These are phyloP conservation scores for Rosa chinensis DNA, from an alignment of 306 rosid genomes.

Conservation along the genomic window DNA sequence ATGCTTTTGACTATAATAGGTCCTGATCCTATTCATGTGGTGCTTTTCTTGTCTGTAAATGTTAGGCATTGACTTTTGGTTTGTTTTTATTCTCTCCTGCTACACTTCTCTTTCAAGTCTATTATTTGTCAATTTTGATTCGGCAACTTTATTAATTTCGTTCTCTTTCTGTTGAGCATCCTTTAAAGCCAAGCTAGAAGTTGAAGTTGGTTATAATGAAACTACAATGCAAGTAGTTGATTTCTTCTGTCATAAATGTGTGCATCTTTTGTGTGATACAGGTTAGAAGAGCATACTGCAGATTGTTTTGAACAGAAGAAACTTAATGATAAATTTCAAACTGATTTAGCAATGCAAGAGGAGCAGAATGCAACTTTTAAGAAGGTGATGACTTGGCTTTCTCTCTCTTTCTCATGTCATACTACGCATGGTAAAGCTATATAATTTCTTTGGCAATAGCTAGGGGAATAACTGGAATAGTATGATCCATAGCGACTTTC, in stretches of 20 bases:
- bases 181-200: neutral
- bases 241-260: neutral
- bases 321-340: constrained; percentile 48
- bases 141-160: neutral
- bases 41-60: neutral
- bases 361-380: constrained; percentile 61
- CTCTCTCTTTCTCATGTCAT: neutral
- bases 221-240: neutral
- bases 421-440: neutral
- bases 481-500: neutral
- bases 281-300: constrained; percentile 73
- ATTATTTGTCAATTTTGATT: neutral
- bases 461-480: neutral
- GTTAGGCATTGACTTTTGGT: constrained; percentile 3
- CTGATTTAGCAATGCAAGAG: constrained; percentile 55
- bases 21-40: neutral
- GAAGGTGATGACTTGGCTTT: constrained; percentile 43
- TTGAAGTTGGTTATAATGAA: neutral
- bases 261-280: constrained; percentile 45
- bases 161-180: neutral
- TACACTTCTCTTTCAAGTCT: neutral
- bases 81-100: neutral
- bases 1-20: neutral
- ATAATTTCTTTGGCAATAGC: neutral
- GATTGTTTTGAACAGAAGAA: constrained; percentile 54